Evolutionary conservation across 2,329 filamentous ascomycete genomes (phyloP).

Genomic region (Sclerotinia sclerotiorum): DNA sequence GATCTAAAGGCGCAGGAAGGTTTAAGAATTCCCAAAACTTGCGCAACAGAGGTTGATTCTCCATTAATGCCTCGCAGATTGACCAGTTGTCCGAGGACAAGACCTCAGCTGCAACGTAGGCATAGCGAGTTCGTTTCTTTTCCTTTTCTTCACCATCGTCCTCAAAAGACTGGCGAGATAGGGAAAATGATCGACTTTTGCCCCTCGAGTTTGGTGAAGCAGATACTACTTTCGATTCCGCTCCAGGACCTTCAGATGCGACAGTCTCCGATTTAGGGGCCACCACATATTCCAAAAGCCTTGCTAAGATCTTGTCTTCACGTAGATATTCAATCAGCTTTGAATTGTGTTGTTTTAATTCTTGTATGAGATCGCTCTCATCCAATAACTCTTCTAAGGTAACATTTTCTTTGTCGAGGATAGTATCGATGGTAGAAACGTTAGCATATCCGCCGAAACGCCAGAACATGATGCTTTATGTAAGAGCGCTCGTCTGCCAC

Average conservation of each 20-base stretch:
- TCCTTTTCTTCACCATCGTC: conserved; percentile 73
- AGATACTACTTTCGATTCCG: conserved; percentile 52
- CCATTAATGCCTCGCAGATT: conserved; percentile 88
- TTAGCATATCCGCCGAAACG: conserved; percentile 98
- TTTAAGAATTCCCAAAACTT: conserved; percentile 91
- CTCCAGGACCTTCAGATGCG: conserved; percentile 52
- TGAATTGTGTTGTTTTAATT: conserved; percentile 96
- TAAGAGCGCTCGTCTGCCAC: conserved; percentile 38
- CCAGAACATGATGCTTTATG: conserved; percentile 86
- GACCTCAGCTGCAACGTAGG: conserved; percentile 89
- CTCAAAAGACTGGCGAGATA: conserved; percentile 48
- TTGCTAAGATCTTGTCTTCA: conserved; percentile 80
- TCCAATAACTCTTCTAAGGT: conserved; percentile 94
- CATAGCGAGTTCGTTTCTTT: conserved; percentile 89
- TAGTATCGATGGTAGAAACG: conserved; percentile 92
- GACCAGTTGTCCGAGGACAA: conserved; percentile 96
- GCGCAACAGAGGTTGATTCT: conserved; percentile 73
- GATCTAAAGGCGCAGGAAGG: conserved; percentile 80
- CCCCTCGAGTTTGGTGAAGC: conserved; percentile 52
- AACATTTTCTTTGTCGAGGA: conserved; percentile 94
- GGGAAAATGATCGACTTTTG: conserved; percentile 52
- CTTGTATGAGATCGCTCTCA: conserved; percentile 93
- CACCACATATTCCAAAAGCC: conserved; percentile 86
- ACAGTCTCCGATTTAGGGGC: conserved; percentile 68
- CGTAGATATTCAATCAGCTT: conserved; percentile 96